phyloP scores from a whole-genome alignment of 495 filamentous ascomycete species.

The Penicillium soppii region DNA sequence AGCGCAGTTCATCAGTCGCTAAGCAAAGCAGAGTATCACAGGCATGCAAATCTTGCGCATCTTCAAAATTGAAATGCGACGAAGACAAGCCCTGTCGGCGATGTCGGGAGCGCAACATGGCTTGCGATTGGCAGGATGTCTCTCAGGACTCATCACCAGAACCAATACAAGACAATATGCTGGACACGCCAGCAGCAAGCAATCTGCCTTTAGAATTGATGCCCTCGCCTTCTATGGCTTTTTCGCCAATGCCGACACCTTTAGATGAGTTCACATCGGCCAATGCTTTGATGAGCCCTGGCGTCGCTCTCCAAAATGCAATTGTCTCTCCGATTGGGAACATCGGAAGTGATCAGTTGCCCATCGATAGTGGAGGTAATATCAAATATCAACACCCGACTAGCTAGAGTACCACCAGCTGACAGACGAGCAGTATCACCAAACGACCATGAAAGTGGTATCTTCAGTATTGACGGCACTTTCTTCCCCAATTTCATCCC shows the following conservation, averaged over 20 bases:
- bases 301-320: slow-evolving; percentile 30
- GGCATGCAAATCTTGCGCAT: slow-evolving; percentile 53
- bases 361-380: slow-evolving; percentile 25
- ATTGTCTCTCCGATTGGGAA: slow-evolving; percentile 1
- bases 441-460: slow-evolving; percentile 31
- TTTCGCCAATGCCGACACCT: slow-evolving; percentile 15
- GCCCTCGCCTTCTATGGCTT: slow-evolving; percentile 6
- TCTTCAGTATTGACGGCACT: slow-evolving; percentile 35
- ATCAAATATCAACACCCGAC: not conserved
- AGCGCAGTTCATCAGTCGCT: slow-evolving; percentile 40
- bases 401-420: not conserved
- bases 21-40: slow-evolving; percentile 54
- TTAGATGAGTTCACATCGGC: slow-evolving; percentile 13
- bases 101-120: slow-evolving; percentile 44
- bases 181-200: not conserved
- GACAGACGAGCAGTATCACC: slow-evolving; percentile 22
- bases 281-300: slow-evolving; percentile 8
- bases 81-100: slow-evolving; percentile 49
- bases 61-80: slow-evolving; percentile 55
- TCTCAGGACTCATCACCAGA: slow-evolving; percentile 22
- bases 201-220: slow-evolving; percentile 2
- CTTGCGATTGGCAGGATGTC: slow-evolving; percentile 44
- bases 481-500: slow-evolving; percentile 39
- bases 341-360: not conserved
- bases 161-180: slow-evolving; percentile 15